These are phyloP conservation scores for Phoma sp. DNA, from an alignment of 2,329 filamentous ascomycete species.

Conservation along the genomic window DNA sequence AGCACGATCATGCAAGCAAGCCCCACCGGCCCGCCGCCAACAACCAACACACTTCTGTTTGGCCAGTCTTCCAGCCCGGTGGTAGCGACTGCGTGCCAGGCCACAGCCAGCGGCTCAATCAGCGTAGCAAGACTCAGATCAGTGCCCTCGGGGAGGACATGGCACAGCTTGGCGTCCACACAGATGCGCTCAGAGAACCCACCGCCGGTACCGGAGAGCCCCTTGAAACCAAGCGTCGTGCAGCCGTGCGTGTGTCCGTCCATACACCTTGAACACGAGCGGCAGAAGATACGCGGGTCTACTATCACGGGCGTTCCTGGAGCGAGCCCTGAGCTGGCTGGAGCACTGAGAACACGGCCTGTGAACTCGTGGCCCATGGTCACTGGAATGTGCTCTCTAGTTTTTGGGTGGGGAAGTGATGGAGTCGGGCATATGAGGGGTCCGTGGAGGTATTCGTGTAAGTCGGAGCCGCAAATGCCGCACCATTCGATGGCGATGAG, in stretches of 20 bases:
- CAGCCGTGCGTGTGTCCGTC: conserved; percentile 30
- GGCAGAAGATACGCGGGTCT: conserved; percentile 40
- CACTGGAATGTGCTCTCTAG: conserved; percentile 27
- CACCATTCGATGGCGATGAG: conserved; percentile 40
- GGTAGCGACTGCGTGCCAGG: conserved; percentile 36
- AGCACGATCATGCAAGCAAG: conserved; percentile 31
- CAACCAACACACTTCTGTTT: conserved; percentile 26
- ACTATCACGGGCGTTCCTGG: conserved; percentile 38
- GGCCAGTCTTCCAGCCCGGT: conserved; percentile 19
- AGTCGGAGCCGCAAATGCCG: conserved; percentile 41
- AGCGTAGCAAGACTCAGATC: conserved; percentile 34
- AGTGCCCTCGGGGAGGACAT: conserved; percentile 30
- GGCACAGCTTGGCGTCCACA: conserved; percentile 31
- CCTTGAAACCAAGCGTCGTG: conserved; percentile 32
- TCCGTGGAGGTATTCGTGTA: conserved; percentile 39
- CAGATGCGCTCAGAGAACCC: conserved; percentile 35
- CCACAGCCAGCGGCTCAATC: conserved; percentile 41
- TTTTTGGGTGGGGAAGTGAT: conserved; percentile 30
- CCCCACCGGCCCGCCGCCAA: conserved; percentile 40
- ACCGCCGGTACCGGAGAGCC: conserved; percentile 33
- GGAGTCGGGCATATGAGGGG: conserved; percentile 13
- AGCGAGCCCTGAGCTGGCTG: conserved; percentile 23
- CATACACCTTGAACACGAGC: conserved; percentile 28
- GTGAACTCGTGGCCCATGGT: conserved; percentile 45
- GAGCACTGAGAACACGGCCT: conserved; percentile 32